These are phyloP conservation scores for Chimonanthus salicifolius DNA, from an alignment of 164 flowering plant genomes.

Conservation along the genomic window DNA sequence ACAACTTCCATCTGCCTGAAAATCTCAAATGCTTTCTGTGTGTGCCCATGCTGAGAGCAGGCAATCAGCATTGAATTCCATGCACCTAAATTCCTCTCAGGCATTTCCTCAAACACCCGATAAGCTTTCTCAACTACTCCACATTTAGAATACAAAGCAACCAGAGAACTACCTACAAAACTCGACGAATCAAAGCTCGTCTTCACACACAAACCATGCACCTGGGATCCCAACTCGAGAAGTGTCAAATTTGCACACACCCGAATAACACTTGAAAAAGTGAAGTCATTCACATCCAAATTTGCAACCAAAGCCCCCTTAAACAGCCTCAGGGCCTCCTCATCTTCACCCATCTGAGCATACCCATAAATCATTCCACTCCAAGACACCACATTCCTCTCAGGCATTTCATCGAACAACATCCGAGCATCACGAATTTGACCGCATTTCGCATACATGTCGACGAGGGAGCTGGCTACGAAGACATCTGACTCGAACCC, in stretches of 20 bases:
- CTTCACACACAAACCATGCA: constrained; percentile 72
- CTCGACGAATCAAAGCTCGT: constrained; percentile 49
- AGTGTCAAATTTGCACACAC: constrained; percentile 67
- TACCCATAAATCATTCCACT: constrained; percentile 88
- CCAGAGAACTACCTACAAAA: constrained; percentile 75
- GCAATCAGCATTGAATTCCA: constrained; percentile 91
- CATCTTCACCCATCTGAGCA: constrained; percentile 58
- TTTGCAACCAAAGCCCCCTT: constrained; percentile 46
- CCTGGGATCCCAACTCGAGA: constrained; percentile 66
- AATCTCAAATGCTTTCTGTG: constrained; percentile 39
- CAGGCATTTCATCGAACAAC: constrained; percentile 84
- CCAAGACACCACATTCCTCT: constrained; percentile 91
- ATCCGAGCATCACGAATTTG: constrained; percentile 46
- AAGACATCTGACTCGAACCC: constrained; percentile 64
- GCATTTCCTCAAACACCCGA: constrained; percentile 47
- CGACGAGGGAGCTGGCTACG: constrained; percentile 77
- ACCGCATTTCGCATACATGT: constrained; percentile 86
- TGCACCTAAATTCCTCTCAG: constrained; percentile 62
- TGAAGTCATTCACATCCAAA: constrained; percentile 79
- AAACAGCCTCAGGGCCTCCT: constrained; percentile 73
- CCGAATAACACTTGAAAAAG: constrained; percentile 68
- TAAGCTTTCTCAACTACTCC: constrained; percentile 64
- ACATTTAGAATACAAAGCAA: constrained; percentile 76
- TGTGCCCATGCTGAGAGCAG: constrained; percentile 80
- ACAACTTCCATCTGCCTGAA: constrained; percentile 45